Evolutionary conservation across 495 filamentous ascomycete genomes (phyloP).

Genomic region (Tricharina praecox): DNA sequence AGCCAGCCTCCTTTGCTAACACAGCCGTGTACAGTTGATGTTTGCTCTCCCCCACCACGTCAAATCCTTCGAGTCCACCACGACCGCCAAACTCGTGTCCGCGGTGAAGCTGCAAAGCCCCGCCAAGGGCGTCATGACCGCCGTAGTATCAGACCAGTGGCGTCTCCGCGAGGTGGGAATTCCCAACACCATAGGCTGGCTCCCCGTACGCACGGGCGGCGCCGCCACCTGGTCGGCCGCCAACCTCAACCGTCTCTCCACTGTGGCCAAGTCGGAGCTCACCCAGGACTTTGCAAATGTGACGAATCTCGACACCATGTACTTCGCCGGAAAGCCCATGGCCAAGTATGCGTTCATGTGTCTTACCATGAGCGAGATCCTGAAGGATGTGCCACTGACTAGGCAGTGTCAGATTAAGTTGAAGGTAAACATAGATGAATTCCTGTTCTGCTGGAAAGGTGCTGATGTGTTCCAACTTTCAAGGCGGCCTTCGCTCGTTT

Average conservation of each 20-base stretch:
- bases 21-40: slow-evolving; percentile 65
- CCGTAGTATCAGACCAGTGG: slow-evolving; percentile 60
- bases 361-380: slow-evolving; percentile 50
- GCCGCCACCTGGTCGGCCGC: slow-evolving; percentile 2
- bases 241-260: slow-evolving; percentile 31
- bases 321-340: slow-evolving; percentile 82
- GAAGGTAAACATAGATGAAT: too few relatives aligned
- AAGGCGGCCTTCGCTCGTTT: slow-evolving; percentile 53
- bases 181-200: slow-evolving; percentile 48
- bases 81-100: slow-evolving; percentile 1
- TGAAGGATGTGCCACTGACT: slow-evolving; percentile 42
- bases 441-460: too few relatives aligned
- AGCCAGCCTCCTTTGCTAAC: too few relatives aligned
- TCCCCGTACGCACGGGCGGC: slow-evolving; percentile 8
- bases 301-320: slow-evolving; percentile 47
- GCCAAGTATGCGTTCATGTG: slow-evolving; percentile 70
- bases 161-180: slow-evolving; percentile 58
- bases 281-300: slow-evolving; percentile 44
- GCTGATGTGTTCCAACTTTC: too few relatives aligned
- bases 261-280: slow-evolving; percentile 61
- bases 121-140: slow-evolving; percentile 66
- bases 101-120: slow-evolving; percentile 48
- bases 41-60: slow-evolving; percentile 80
- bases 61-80: slow-evolving; percentile 38
- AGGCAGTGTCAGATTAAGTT: slow-evolving; percentile 46